Conservation (phyloP, 2,329 filamentous ascomycete genomes). For the Alternaria novae-zelandiae region DNA sequence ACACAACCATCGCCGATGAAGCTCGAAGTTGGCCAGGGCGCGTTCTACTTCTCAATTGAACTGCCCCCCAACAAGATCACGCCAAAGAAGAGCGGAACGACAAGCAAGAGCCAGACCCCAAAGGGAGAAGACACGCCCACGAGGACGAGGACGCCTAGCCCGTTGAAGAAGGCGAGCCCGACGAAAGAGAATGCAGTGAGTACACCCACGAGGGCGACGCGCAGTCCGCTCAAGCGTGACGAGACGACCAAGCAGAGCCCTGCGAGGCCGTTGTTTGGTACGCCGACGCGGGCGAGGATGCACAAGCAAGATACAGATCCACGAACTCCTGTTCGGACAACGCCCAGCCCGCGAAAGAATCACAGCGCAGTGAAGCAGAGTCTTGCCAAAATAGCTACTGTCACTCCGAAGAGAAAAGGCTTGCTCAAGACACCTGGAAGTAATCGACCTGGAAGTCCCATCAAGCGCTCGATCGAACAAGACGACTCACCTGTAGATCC, state of each 20-base stretch:
- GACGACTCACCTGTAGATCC: background rate
- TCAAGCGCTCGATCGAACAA: constrained; percentile 2
- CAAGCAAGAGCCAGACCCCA: constrained; percentile 8
- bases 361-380: background rate
- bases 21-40: constrained; percentile 25
- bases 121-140: constrained; percentile 7
- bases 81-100: constrained; percentile 9
- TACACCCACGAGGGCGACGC: background rate
- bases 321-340: background rate
- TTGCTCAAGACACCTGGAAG: background rate
- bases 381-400: background rate
- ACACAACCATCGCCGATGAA: background rate
- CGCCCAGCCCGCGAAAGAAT: constrained; percentile 8
- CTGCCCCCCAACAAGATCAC: constrained; percentile 22
- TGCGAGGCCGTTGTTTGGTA: constrained; percentile 9
- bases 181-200: background rate
- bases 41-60: constrained; percentile 30
- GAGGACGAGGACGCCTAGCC: constrained; percentile 1
- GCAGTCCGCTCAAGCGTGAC: background rate
- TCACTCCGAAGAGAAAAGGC: background rate
- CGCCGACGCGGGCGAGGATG: constrained; percentile 7
- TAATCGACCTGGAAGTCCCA: constrained; percentile 3
- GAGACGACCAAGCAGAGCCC: background rate
- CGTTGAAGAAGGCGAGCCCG: constrained; percentile 5
- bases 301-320: background rate